phyloP scores from a whole-genome alignment of 2,329 filamentous ascomycete genomes.

The Lachnellula subtilissima region DNA sequence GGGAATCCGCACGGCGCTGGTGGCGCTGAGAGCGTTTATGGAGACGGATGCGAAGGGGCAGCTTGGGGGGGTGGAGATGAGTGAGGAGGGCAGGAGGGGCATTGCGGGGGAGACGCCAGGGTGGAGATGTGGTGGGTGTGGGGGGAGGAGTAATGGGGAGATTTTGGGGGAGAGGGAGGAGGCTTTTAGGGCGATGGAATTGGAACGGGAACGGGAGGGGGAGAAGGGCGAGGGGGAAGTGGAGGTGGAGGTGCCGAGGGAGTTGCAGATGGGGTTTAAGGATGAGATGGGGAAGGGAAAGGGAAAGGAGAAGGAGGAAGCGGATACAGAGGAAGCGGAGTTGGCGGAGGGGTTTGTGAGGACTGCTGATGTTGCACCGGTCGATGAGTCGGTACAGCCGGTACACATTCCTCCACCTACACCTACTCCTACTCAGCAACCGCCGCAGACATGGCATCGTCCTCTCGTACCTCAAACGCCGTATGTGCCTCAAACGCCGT shows the following conservation, averaged over 20 bases:
- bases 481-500: too few relatives aligned
- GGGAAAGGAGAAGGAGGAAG: slow-evolving; percentile 3
- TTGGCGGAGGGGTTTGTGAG: slow-evolving; percentile 55
- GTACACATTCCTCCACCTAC: slow-evolving; percentile 18
- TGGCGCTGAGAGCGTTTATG: slow-evolving; percentile 83
- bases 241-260: slow-evolving; percentile 45
- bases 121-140: slow-evolving; percentile 70
- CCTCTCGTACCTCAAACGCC: too few relatives aligned
- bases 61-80: slow-evolving; percentile 80
- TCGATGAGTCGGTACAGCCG: background rate
- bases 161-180: slow-evolving; percentile 69
- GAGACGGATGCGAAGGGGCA: slow-evolving; percentile 84
- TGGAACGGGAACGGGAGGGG: slow-evolving; percentile 30
- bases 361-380: slow-evolving; percentile 34
- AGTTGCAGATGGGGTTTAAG: slow-evolving; percentile 60
- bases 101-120: slow-evolving; percentile 62
- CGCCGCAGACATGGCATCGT: background rate
- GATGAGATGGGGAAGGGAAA: slow-evolving; percentile 58
- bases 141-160: slow-evolving; percentile 59
- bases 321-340: slow-evolving; percentile 41
- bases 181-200: slow-evolving; percentile 39
- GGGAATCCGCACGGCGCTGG: slow-evolving; percentile 86
- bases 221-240: slow-evolving; percentile 34
- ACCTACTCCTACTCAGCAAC: background rate
- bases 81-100: slow-evolving; percentile 58